Conservation (phyloP, 768 basidiomycete species). For the Symmetrospora coprosmae region DNA sequence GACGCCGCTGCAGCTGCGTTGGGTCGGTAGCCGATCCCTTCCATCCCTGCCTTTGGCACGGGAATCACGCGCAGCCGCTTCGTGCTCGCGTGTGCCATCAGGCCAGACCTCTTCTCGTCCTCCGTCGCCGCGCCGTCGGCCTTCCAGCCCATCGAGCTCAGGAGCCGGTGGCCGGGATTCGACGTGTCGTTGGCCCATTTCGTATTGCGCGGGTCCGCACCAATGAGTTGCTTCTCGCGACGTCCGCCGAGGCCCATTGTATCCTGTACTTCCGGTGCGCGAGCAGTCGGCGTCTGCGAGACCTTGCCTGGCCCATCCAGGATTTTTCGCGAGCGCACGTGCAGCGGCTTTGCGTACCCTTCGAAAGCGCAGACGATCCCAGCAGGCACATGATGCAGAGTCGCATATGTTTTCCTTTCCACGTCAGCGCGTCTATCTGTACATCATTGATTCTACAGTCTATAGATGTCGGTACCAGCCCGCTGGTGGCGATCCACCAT, state of each 20-base stretch:
- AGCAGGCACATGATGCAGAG: background rate
- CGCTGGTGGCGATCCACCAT: too few species aligned
- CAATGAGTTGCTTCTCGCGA: conserved; percentile 15
- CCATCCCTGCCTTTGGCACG: conserved; percentile 28
- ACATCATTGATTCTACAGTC: background rate
- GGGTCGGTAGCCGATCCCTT: conserved; percentile 29
- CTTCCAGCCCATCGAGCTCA: conserved; percentile 32
- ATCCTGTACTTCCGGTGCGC: background rate
- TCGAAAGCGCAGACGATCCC: background rate
- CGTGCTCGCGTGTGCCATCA: conserved; percentile 25
- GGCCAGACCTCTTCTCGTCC: conserved; percentile 19
- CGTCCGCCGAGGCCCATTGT: conserved; percentile 21
- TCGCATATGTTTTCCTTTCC: background rate
- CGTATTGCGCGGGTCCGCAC: conserved; percentile 17
- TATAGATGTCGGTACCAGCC: too few species aligned
- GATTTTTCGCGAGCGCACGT: background rate
- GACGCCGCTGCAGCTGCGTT: conserved; percentile 23
- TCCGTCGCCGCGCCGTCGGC: conserved; percentile 20
- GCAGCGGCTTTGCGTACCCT: background rate
- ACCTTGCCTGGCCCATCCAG: background rate
- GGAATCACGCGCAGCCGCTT: conserved; percentile 30
- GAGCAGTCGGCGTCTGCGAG: background rate
- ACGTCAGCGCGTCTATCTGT: background rate
- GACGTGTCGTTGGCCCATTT: conserved; percentile 25
- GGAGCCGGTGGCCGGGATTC: conserved; percentile 28